These are phyloP conservation scores for Lycium barbarum DNA, from an alignment of 257 asterid species.

Conservation along the genomic window DNA sequence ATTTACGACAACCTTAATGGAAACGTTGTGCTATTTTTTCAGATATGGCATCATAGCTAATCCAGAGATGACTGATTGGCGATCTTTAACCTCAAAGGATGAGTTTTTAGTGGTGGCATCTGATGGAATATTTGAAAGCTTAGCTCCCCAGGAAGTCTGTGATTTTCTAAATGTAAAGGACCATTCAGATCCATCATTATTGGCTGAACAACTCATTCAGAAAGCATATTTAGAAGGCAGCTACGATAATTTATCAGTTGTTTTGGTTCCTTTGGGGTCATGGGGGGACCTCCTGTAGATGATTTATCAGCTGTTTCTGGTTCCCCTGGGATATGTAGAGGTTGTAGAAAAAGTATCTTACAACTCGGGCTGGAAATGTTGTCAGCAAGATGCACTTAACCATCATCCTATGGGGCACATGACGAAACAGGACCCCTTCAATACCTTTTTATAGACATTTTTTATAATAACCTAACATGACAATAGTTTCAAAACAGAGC, in stretches of 20 bases:
- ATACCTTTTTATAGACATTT: too few species aligned
- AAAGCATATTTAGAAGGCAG: not conserved
- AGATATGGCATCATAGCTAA: slow-evolving; percentile 6
- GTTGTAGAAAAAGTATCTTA: not conserved
- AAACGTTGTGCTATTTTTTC: not conserved
- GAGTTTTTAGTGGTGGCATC: slow-evolving; percentile 13
- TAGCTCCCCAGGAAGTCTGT: not conserved
- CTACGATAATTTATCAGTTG: not conserved
- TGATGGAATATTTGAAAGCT: not conserved
- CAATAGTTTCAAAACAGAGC: too few species aligned
- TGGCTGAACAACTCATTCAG: not conserved
- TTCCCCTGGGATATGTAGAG: not conserved
- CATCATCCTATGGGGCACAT: too few species aligned
- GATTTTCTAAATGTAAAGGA: slow-evolving; percentile 5
- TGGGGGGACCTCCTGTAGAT: not conserved
- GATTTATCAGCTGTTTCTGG: not conserved
- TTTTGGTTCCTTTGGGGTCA: not conserved
- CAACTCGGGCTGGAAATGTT: too few species aligned
- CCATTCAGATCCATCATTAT: not conserved
- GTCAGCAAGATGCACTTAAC: too few species aligned
- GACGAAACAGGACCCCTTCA: too few species aligned
- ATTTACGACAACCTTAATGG: not conserved
- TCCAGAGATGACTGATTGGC: not conserved
- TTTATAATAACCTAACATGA: too few species aligned
- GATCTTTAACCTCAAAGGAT: not conserved